Base-by-base conservation (phyloP, 352 stramenopile species). In the Globisporangium megalacanthum region DNA sequence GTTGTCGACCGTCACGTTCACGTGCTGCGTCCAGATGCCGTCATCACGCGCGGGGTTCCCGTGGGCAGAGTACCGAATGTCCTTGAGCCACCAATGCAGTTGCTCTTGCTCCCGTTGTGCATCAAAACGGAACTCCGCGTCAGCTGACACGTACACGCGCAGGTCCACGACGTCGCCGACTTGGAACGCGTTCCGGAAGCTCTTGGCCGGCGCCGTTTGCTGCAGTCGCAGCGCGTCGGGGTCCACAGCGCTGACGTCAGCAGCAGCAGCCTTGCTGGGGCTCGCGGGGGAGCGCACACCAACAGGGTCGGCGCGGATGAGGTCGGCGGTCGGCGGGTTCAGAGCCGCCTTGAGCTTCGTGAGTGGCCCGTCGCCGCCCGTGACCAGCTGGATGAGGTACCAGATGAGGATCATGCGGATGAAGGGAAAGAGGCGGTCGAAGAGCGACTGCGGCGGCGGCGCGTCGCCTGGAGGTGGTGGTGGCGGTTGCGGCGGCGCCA, bases 1-100 rank as follows among this genome's bases (percentile, higher is more conserved):
- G 13, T 77, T 63, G 59, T 90, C 83, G 45, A 94, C 69, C 13
- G 83, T 82, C 47, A 94, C 68, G 61, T 96, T 96, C 29, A 92
- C 37, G 33, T 64, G 20, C 22, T 65, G 60, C 25, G 53, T 56
- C 78, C 79, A 89, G 22, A 68, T 54, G 11, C 67, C 73, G 54
- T 90, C 77, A 22, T 82, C 81, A 8, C 66, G 60, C 54, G 69
- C 59, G 6, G 68, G 29, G 54, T 90, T 89, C 54, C 66, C 65
- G 31, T 57, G 59, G 17, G 66, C 49, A 19, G 78, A 61, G 68
- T 92, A 92, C n/a, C 61, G 49, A 4, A 90, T 68, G 48, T 79
- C 65, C 29, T 84, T 58, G 47, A 85, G 46, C 31, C 72, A 70
- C 79, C 80, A 90, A 46, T 68, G 72, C 48, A 92, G 68, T 51